phyloP scores from a whole-genome alignment of 2,329 filamentous ascomycete species.

The Dactylellina leptospora region DNA sequence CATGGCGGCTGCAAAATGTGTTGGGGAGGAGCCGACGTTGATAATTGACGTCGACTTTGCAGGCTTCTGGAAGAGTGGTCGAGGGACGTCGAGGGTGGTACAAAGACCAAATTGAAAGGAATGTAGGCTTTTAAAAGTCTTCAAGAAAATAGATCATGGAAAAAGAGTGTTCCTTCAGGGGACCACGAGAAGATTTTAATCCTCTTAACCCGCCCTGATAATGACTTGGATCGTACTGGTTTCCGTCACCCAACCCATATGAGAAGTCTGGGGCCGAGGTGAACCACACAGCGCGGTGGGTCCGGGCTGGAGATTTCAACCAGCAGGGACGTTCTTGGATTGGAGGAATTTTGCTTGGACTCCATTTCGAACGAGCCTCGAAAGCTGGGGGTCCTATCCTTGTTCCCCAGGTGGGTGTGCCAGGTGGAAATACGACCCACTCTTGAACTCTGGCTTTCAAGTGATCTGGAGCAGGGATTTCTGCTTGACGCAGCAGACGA shows the following conservation, averaged over 20 bases:
- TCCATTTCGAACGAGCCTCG: slow-evolving; percentile 1
- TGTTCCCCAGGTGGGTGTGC: slow-evolving; percentile 16
- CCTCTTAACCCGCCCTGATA: background rate
- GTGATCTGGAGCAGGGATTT: slow-evolving; percentile 43
- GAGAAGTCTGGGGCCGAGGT: slow-evolving; percentile 39
- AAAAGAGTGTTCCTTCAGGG: slow-evolving; percentile 1
- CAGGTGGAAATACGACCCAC: slow-evolving; percentile 25
- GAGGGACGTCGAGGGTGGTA: background rate
- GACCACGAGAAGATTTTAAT: slow-evolving; percentile 29
- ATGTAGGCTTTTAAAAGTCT: slow-evolving; percentile 22
- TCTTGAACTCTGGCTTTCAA: background rate
- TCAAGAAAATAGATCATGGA: slow-evolving; percentile 6
- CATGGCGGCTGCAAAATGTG: slow-evolving; percentile 34
- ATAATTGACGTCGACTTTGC: background rate
- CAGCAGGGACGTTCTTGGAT: slow-evolving; percentile 15
- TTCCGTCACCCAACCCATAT: slow-evolving; percentile 17
- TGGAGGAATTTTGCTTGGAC: slow-evolving; percentile 42
- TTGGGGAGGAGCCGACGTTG: slow-evolving; percentile 19
- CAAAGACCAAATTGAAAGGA: background rate
- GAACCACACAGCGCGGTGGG: slow-evolving; percentile 12
- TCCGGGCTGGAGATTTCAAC: slow-evolving; percentile 1
- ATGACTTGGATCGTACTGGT: slow-evolving; percentile 16
- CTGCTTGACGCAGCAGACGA: slow-evolving; percentile 29
- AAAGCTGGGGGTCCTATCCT: slow-evolving; percentile 36
- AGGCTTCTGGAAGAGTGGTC: slow-evolving; percentile 9